Evolutionary conservation across 2,329 filamentous ascomycete genomes (phyloP).

Genomic region (Trichoderma lentiforme): DNA sequence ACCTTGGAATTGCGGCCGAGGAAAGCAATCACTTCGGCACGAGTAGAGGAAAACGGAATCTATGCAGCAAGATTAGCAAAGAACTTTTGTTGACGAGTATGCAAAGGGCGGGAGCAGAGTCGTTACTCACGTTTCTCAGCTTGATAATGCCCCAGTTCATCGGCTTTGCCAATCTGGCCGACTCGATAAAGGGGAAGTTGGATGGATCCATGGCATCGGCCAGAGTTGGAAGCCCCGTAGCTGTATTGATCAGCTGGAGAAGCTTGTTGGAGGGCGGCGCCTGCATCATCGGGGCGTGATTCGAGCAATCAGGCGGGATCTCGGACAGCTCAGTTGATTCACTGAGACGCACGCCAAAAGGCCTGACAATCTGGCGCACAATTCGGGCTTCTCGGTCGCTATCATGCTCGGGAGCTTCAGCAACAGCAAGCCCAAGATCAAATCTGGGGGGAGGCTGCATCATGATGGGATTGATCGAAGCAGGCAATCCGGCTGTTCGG

Average conservation of each 20-base stretch:
- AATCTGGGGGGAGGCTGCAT: conserved; percentile 39
- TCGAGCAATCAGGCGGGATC: not conserved
- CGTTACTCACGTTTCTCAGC: conserved; percentile 47
- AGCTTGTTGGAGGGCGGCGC: conserved; percentile 37
- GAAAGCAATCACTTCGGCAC: conserved; percentile 56
- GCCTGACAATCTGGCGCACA: conserved; percentile 4
- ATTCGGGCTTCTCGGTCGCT: not conserved
- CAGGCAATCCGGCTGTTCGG: conserved; percentile 29
- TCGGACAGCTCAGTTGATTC: not conserved
- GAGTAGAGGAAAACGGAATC: conserved; percentile 55
- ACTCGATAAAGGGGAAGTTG: conserved; percentile 48
- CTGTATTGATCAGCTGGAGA: conserved; percentile 34
- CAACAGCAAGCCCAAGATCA: conserved; percentile 22
- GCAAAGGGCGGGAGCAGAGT: not conserved
- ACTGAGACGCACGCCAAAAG: not conserved
- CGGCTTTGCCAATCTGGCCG: conserved; percentile 30
- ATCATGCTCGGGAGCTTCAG: not conserved
- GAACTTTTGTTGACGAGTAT: not conserved
- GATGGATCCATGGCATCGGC: conserved; percentile 35
- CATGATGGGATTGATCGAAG: conserved; percentile 13
- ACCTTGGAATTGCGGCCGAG: conserved; percentile 56
- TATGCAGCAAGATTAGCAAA: conserved; percentile 25
- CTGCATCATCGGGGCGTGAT: not conserved
- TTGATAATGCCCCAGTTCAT: conserved; percentile 45
- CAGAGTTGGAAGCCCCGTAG: conserved; percentile 34